Base-by-base conservation (phyloP, 2,329 filamentous ascomycete genomes). In the Aspergillus pseudoviridinutans region DNA sequence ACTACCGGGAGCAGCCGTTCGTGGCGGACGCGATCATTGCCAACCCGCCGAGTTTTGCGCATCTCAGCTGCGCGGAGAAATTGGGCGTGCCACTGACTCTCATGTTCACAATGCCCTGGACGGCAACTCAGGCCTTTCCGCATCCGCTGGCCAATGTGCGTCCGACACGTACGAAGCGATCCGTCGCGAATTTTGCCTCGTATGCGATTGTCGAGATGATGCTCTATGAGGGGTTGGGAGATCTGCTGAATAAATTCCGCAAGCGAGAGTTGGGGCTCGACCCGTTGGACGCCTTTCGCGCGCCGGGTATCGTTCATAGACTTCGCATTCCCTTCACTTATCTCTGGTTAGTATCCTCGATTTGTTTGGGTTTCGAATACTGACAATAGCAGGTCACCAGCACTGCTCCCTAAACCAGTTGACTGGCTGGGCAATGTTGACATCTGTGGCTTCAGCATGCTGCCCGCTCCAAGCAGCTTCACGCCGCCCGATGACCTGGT, bases 31-130 rank as follows among this genome's bases (percentile, higher is more conserved):
- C 85, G n/a, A 93, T 94, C 64, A 93, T 94, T 58, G 89, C 90
- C 0, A 94, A 94, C 62, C 90, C 90, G 0, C 89, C 89, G 0
- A 87, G 84, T 61, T 91, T 92, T 71, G 88, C 87, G 0, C 89
- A 92, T 67, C 79, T 92, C 1, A 89, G 92, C 73, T 91, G 89
- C 61, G 90, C 90, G 0, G 89, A 94, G 72, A 85, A 88, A 27
- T 72, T 94, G 25, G 89, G 89, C 0, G 84, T 92, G 22, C 90
- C 90, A 0, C 72, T 93, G 2, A 89, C 92, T 68, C 77, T 96
- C 73, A 95, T 96, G 89, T 96, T 96, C 75, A 96, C 92, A 58
- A 96, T 96, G 91, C 92, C 92, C 0, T 96, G 91, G 88, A 90
- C 90, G 1, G 88, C 91, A 0, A 96, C 92, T 0, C 86, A 90